These are phyloP conservation scores for Diaporthe destruens DNA, from an alignment of 2,329 filamentous ascomycete genomes.

Conservation along the genomic window DNA sequence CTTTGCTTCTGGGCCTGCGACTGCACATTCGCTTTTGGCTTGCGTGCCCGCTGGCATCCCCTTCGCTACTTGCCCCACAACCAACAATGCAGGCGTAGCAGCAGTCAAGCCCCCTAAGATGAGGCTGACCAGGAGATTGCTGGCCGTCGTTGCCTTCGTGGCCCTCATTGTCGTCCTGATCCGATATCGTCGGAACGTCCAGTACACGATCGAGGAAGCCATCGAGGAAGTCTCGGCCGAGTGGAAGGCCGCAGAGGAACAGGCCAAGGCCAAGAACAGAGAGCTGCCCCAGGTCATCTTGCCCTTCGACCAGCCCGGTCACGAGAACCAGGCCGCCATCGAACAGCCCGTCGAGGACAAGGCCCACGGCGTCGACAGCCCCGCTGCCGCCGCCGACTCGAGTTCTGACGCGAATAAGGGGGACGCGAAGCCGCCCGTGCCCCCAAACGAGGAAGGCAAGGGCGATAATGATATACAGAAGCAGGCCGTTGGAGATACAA, in stretches of 20 bases:
- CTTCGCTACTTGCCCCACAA: not conserved
- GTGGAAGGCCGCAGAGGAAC: conserved; percentile 39
- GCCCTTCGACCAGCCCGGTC: conserved; percentile 33
- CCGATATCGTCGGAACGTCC: conserved; percentile 40
- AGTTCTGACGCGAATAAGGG: conserved; percentile 2
- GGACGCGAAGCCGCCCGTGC: conserved; percentile 21
- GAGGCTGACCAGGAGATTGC: conserved; percentile 39
- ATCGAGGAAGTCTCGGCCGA: conserved; percentile 40
- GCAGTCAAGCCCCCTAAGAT: conserved; percentile 32
- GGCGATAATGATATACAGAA: not conserved
- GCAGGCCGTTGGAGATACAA: conserved; percentile 34
- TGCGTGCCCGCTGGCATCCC: conserved; percentile 15
- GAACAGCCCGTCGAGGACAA: conserved; percentile 23
- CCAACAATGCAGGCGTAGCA: conserved; percentile 40
- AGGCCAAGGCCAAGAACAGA: conserved; percentile 37
- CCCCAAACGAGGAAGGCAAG: not conserved
- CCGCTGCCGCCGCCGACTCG: not conserved
- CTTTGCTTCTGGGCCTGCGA: not conserved
- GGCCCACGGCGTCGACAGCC: not conserved
- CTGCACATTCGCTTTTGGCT: conserved; percentile 2
- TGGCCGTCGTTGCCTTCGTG: conserved; percentile 36
- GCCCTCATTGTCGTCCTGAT: conserved; percentile 38
- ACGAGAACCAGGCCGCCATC: conserved; percentile 18
- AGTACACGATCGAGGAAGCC: conserved; percentile 40
- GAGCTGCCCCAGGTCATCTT: conserved; percentile 41